Percentiles rank a stretch among this genome's conserved stretches.
These are phyloP conservation scores for Phytophthora europaea DNA, from an alignment of 352 stramenopile genomes.

Conservation along the genomic window DNA sequence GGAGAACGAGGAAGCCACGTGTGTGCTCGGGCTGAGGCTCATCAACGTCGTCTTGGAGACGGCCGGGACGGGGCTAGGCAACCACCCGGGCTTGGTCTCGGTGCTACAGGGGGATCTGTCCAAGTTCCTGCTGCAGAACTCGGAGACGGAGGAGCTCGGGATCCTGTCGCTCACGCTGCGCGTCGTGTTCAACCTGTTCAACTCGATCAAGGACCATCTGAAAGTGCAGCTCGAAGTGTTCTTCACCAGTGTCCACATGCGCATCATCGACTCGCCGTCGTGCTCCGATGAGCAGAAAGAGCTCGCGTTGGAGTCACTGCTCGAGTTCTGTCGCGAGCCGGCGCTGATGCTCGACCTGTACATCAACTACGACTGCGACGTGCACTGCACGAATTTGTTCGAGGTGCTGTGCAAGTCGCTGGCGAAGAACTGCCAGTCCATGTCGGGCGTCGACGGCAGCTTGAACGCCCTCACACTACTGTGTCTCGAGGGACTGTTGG, in stretches of 20 bases:
- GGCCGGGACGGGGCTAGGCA: slow-evolving; percentile 85
- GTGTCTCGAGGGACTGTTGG: slow-evolving; percentile 89
- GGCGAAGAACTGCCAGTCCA: slow-evolving; percentile 85
- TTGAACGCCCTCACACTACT: slow-evolving; percentile 79
- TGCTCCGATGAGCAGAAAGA: slow-evolving; percentile 89
- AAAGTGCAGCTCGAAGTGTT: slow-evolving; percentile 99
- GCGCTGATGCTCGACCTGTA: slow-evolving; percentile 99
- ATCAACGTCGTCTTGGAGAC: slow-evolving; percentile 99
- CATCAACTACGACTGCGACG: slow-evolving; percentile 99
- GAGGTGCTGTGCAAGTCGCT: slow-evolving; percentile 97
- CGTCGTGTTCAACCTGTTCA: slow-evolving; percentile 99
- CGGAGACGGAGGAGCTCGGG: slow-evolving; percentile 94
- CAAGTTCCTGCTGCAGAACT: slow-evolving; percentile 97
- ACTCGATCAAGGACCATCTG: slow-evolving; percentile 98
- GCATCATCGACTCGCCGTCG: slow-evolving; percentile 91
- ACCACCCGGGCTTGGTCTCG: slow-evolving; percentile 83
- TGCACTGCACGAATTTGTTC: slow-evolving; percentile 99
- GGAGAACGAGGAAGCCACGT: slow-evolving; percentile 91
- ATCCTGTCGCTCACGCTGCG: slow-evolving; percentile 94
- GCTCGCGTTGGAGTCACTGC: slow-evolving; percentile 92
- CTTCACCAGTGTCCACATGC: slow-evolving; percentile 97
- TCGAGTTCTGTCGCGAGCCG: slow-evolving; percentile 98
- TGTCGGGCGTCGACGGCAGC: slow-evolving; percentile 66
- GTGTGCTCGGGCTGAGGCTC: slow-evolving; percentile 92
- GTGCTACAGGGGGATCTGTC: slow-evolving; percentile 96